These are phyloP conservation scores for Eimeria maxima DNA, from an alignment of 169 alveolate genomes.

Conservation along the genomic window DNA sequence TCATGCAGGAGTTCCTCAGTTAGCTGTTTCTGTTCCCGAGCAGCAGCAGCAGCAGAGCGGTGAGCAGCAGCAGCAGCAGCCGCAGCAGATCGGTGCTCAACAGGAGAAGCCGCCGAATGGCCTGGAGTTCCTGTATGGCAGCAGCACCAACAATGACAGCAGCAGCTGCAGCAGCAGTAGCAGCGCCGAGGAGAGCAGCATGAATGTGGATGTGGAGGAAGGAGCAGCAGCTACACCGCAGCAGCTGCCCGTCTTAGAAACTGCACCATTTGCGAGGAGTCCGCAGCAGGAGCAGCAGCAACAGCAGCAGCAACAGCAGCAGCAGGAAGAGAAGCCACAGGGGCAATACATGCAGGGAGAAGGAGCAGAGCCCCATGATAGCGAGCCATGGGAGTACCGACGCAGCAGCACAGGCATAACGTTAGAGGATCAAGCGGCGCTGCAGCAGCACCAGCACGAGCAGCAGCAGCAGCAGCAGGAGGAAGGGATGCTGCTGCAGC, in stretches of 20 bases:
- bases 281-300: slow-evolving; percentile 34
- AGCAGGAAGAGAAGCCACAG: not conserved
- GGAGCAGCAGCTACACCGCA: slow-evolving; percentile 3
- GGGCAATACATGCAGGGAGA: not conserved
- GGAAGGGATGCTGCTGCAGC: not conserved
- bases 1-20: not conserved
- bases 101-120: not conserved
- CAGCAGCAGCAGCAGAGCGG: slow-evolving; percentile 26
- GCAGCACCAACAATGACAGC: slow-evolving; percentile 1
- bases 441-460: slow-evolving; percentile 58
- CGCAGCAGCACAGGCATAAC: slow-evolving; percentile 34
- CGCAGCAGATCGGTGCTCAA: not conserved
- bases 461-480: slow-evolving; percentile 28
- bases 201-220: slow-evolving; percentile 47
- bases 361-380: not conserved
- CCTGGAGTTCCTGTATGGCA: not conserved
- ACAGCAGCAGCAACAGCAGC: not conserved
- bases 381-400: not conserved
- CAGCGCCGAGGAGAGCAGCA: slow-evolving; percentile 8
- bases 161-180: slow-evolving; percentile 47
- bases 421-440: not conserved
- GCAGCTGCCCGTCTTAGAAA: slow-evolving; percentile 2
- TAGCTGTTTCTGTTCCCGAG: not conserved
- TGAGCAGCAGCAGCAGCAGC: slow-evolving; percentile 12
- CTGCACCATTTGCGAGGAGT: not conserved